Percentiles rank a stretch among this genome's conserved stretches.
phyloP scores from a whole-genome alignment of 176 grass and related monocot genomes.

The Urochloa ruziziensis region DNA sequence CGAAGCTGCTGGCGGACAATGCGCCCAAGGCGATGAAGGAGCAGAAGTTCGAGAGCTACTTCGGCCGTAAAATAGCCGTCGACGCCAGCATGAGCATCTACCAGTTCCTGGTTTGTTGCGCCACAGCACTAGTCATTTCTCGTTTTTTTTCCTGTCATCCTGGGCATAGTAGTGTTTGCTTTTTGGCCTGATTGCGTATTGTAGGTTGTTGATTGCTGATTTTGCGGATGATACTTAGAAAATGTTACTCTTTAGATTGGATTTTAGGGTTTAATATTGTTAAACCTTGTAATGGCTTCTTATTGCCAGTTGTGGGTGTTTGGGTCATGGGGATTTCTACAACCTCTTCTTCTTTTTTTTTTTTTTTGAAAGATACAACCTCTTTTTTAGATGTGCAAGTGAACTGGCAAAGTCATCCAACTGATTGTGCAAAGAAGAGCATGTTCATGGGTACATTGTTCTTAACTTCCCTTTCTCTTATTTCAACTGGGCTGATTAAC shows the following conservation, averaged over 20 bases:
- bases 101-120: conserved; percentile 71
- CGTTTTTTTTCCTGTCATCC: background rate
- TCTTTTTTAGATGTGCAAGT: background rate
- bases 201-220: background rate
- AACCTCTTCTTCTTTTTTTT: too few species aligned
- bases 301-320: background rate
- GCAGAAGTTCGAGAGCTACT: conserved; percentile 98
- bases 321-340: background rate
- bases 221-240: background rate
- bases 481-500: background rate
- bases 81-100: conserved; percentile 99
- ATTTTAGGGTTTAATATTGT: conserved; percentile 32
- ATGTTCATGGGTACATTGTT: background rate
- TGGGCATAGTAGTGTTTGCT: background rate
- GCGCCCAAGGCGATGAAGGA: conserved; percentile 94
- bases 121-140: background rate
- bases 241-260: background rate
- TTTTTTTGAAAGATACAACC: too few species aligned
- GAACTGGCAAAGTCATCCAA: background rate
- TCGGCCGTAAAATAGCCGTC: conserved; percentile 84
- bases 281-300: background rate
- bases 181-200: background rate
- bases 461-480: background rate
- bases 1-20: conserved; percentile 92
- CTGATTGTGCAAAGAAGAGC: background rate